phyloP scores from a whole-genome alignment of 805 yeast species.

The Metschnikowia arizonensis region DNA sequence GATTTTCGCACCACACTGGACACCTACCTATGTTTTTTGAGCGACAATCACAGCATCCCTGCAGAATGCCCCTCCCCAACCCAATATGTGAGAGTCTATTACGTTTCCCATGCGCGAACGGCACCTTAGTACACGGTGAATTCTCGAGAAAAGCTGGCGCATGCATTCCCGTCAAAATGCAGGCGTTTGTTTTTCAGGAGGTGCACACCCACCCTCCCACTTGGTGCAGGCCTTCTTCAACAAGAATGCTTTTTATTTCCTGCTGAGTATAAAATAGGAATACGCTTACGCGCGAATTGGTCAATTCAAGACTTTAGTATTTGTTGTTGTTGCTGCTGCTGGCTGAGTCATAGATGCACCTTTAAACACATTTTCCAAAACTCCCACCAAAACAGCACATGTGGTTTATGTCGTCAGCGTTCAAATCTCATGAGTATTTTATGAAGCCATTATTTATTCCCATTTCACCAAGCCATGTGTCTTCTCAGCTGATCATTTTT shows the following conservation, averaged over 20 bases:
- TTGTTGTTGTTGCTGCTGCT: too few relatives aligned
- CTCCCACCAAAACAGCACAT: neutral
- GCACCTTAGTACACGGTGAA: neutral
- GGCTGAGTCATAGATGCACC: neutral
- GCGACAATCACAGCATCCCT: neutral
- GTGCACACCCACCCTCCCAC: neutral
- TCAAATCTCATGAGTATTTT: too few relatives aligned
- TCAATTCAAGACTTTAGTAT: neutral
- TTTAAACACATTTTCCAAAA: neutral
- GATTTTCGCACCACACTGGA: neutral
- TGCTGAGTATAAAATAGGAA: neutral
- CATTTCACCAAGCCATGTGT: neutral
- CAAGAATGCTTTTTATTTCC: neutral
- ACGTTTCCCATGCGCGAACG: neutral
- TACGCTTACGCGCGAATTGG: neutral
- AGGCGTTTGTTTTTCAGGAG: neutral
- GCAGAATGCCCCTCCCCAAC: too few relatives aligned
- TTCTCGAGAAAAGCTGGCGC: neutral
- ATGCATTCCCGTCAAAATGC: constrained; percentile 2
- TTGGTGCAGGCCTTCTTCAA: neutral
- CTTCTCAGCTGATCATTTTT: constrained; percentile 1
- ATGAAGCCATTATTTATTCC: too few relatives aligned
- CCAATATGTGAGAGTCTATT: neutral
- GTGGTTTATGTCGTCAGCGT: too few relatives aligned
- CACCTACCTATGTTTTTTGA: neutral